These are phyloP conservation scores for Paratinospora sagittata DNA, from an alignment of 164 flowering plant genomes.

Conservation along the genomic window DNA sequence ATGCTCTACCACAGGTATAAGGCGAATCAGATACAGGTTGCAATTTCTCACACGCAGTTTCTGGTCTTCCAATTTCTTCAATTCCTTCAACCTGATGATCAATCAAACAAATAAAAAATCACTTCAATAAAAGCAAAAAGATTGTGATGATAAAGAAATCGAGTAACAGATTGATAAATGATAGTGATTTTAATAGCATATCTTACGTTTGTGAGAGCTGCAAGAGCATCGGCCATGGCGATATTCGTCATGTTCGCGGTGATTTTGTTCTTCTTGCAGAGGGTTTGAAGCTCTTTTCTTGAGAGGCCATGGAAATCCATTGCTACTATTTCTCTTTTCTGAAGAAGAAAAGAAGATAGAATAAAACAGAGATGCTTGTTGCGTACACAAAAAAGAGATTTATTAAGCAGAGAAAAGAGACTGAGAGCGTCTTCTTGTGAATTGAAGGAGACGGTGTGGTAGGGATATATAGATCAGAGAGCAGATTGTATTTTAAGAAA, in stretches of 20 bases:
- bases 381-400: neutral
- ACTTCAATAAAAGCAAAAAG: neutral
- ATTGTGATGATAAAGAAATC: neutral
- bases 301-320: constrained; percentile 81
- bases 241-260: constrained; percentile 81
- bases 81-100: constrained; percentile 26
- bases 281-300: constrained; percentile 78
- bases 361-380: neutral
- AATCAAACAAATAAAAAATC: neutral
- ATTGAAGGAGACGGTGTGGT: no score
- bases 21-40: constrained; percentile 8
- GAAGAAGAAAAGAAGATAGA: neutral
- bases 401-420: no score
- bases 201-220: constrained; percentile 48
- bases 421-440: no score
- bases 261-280: constrained; percentile 89
- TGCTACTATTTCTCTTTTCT: neutral
- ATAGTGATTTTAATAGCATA: neutral
- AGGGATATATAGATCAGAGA: neutral
- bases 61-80: constrained; percentile 14
- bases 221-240: constrained; percentile 96
- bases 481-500: neutral
- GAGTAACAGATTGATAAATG: neutral
- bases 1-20: constrained; percentile 11
- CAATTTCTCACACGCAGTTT: neutral